phyloP scores from a whole-genome alignment of 129 eudicot genomes.

The Cynara cardunculus region DNA sequence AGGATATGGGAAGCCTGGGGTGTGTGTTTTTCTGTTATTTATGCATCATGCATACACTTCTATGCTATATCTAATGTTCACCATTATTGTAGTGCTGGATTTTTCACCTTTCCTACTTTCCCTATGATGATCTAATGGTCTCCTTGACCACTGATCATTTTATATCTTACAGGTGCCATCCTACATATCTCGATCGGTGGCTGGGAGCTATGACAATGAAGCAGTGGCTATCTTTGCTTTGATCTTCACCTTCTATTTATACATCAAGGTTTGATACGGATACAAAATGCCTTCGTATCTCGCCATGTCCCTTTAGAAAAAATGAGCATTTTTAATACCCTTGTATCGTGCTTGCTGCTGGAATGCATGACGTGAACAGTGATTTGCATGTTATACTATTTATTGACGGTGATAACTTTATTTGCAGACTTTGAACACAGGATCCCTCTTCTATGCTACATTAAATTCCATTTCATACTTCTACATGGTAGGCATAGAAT shows the following conservation, averaged over 20 bases:
- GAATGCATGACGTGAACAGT: constrained; percentile 3
- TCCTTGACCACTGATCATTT: not conserved
- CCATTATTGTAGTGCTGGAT: not conserved
- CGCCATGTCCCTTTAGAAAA: not conserved
- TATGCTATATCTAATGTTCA: not conserved
- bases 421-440: constrained; percentile 93
- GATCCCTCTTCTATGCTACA: constrained; percentile 92
- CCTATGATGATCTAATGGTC: not conserved
- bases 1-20: not conserved
- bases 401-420: constrained; percentile 18
- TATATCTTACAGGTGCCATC: constrained; percentile 81
- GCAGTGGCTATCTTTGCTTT: constrained; percentile 99
- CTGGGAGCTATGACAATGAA: constrained; percentile 99
- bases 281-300: not conserved
- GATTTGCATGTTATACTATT: constrained; percentile 9
- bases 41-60: not conserved
- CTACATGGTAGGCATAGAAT: constrained; percentile 71
- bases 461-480: constrained; percentile 87
- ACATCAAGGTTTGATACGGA: constrained; percentile 61
- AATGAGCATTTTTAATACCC: not conserved
- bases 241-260: constrained; percentile 90
- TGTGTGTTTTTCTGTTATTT: not conserved
- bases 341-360: constrained; percentile 10
- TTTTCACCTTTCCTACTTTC: not conserved
- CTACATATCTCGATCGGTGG: constrained; percentile 97